phyloP scores from a whole-genome alignment of 2,329 filamentous ascomycete genomes.

The Colletotrichum endophyticum region DNA sequence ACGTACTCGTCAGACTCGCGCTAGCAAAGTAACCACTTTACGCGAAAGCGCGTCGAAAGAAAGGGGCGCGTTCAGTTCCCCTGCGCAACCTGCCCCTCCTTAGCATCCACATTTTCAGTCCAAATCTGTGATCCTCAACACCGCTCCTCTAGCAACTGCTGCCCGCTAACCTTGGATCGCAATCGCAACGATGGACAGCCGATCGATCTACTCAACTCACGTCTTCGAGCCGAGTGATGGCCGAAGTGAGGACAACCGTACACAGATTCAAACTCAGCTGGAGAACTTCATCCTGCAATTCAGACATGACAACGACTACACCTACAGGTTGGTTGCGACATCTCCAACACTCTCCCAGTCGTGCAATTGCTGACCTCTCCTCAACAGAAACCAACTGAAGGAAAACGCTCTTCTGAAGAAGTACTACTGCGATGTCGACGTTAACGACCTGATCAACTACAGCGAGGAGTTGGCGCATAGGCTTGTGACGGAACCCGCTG shows the following conservation, averaged over 20 bases:
- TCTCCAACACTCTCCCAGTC: not conserved
- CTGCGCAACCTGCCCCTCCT: conserved; percentile 15
- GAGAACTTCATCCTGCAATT: conserved; percentile 94
- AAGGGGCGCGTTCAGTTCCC: conserved; percentile 15
- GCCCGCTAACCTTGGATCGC: not conserved
- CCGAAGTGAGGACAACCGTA: conserved; percentile 70
- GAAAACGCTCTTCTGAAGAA: conserved; percentile 95
- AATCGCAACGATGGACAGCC: conserved; percentile 73
- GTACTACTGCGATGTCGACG: conserved; percentile 95
- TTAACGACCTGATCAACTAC: conserved; percentile 93
- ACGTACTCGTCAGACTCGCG: not conserved
- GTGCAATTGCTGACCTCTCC: conserved; percentile 11
- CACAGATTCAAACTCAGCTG: conserved; percentile 78
- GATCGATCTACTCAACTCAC: conserved; percentile 84
- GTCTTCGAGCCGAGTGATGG: conserved; percentile 74
- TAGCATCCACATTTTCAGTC: conserved; percentile 17
- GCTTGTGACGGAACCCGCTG: conserved; percentile 86
- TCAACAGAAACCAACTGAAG: conserved; percentile 82
- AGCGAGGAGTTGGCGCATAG: conserved; percentile 94
- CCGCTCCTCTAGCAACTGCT: not conserved
- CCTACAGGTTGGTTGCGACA: conserved; percentile 75
- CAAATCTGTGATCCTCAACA: conserved; percentile 4
- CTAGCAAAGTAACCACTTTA: conserved; percentile 16
- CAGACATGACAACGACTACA: conserved; percentile 89
- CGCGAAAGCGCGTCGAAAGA: conserved; percentile 1